Base-by-base conservation (phyloP, 129 eudicot genomes). In the Glebionis coronaria region DNA sequence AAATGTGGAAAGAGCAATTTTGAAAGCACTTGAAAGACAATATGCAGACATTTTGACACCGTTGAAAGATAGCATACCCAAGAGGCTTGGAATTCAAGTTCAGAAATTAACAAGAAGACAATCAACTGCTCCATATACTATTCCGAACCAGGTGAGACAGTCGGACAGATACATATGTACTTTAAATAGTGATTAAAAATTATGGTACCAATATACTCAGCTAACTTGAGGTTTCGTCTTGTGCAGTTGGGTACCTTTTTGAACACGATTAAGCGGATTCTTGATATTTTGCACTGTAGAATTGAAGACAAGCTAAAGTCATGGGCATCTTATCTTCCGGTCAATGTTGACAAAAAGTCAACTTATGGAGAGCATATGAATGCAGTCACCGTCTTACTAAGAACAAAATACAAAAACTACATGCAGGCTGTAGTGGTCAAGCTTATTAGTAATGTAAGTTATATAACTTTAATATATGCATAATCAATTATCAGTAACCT, bases 311-410 rank as follows among this genome's bases (percentile, higher is more conserved):
- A 80, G 58, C 64, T 87, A 69, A 91, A 91, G 85, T 79, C 92
- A 51, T 91, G 97, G 97, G 90, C 92, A 14, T 76, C 88, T 5
- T 91, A 82, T 87, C 69, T 87, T 28, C 95, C 93, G 6, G 71
- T 66, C 75, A 79, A 65, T 29, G 88, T 80, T 45, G 97, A 87
- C 56, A 80, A 82, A 21, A 91, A 91, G 82, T 78, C 90, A 18
- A 78, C 67, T 47, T 91, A 87, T 40, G 97, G 97, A 44, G 97
- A 91, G 80, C 97, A 87, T 73, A 84, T 91, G 87, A 91, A 87
- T 70, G 93, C 82, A 5, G 80, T 87, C 54, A 91, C 92, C 11
- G 92, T 91, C 23, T 80, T 91, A 49, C 72, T 91, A 14, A 84
- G 92, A 59, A 91, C 97, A 23, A 91, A 91, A 65, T 91, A 91